phyloP scores from a whole-genome alignment of 2,329 filamentous ascomycete genomes.

The Lasiodiplodia hormozganensis region DNA sequence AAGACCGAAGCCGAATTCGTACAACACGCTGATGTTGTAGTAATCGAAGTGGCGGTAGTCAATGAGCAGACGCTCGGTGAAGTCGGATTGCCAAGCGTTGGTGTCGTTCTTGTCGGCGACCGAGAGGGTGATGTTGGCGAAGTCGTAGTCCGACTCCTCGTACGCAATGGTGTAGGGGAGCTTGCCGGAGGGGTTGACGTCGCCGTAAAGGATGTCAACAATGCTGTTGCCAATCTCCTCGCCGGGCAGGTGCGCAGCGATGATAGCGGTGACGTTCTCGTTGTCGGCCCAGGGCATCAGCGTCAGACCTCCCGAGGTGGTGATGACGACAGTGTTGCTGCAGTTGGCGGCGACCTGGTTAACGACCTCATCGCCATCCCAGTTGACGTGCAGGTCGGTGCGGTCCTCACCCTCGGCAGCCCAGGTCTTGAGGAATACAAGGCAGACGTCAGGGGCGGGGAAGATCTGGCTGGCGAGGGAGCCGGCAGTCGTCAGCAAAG shows the following conservation, averaged over 20 bases:
- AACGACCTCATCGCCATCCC: conserved; percentile 41
- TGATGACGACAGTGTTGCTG: conserved; percentile 60
- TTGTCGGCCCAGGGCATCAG: conserved; percentile 51
- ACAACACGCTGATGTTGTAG: conserved; percentile 74
- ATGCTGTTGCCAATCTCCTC: conserved; percentile 81
- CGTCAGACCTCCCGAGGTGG: conserved; percentile 52
- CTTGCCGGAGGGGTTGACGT: conserved; percentile 77
- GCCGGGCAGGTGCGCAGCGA: conserved; percentile 41
- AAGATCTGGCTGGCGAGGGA: conserved; percentile 34
- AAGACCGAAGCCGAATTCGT: conserved; percentile 85
- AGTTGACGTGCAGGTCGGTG: conserved; percentile 48
- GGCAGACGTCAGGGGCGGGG: conserved; percentile 53
- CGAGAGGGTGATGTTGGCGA: conserved; percentile 34
- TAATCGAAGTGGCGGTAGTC: conserved; percentile 93
- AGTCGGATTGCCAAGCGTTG: conserved; percentile 53
- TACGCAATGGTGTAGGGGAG: conserved; percentile 87
- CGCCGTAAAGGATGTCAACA: conserved; percentile 79
- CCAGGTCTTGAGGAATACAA: conserved; percentile 66
- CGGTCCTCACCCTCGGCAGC: conserved; percentile 55
- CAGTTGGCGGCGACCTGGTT: conserved; percentile 52
- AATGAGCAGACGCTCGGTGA: conserved; percentile 81
- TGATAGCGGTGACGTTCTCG: conserved; percentile 43
- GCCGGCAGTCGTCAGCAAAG: conserved; percentile 10
- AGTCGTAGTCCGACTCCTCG: conserved; percentile 63
- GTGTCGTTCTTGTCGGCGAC: conserved; percentile 31